Evolutionary conservation across 1,284 basidiomycete genomes (phyloP).

Genomic region (Cutaneotrichosporon sp.): DNA sequence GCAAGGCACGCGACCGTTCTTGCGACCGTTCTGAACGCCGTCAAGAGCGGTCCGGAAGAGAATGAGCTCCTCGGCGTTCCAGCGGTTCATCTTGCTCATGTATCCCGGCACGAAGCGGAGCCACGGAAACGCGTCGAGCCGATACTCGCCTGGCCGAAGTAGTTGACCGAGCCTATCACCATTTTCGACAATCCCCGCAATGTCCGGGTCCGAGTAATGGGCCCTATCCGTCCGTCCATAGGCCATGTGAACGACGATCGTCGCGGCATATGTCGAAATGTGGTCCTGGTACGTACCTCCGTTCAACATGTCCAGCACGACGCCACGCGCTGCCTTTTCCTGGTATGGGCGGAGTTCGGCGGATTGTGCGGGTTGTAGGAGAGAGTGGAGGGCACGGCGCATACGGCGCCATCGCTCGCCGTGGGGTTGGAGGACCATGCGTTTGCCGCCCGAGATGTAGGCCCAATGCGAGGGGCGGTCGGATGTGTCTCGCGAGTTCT

Average conservation of each 20-base stretch:
- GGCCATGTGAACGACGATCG: conserved; percentile 64
- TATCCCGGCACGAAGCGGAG: conserved; percentile 63
- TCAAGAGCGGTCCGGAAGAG: conserved; percentile 60
- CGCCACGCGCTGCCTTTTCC: conserved; percentile 56
- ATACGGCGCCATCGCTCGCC: conserved; percentile 28
- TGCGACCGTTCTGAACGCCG: conserved; percentile 52
- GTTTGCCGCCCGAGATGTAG: conserved; percentile 34
- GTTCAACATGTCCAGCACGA: conserved; percentile 60
- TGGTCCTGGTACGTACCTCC: conserved; percentile 61
- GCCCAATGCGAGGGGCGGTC: conserved; percentile 58
- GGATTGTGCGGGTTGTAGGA: conserved; percentile 58
- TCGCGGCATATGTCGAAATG: conserved; percentile 60
- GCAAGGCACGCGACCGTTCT: background rate
- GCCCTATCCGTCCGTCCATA: conserved; percentile 62
- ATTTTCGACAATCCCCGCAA: conserved; percentile 58
- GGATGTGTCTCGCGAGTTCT: conserved; percentile 57
- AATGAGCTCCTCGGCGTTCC: conserved; percentile 60
- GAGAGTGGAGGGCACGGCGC: conserved; percentile 59
- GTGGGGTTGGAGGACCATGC: conserved; percentile 16
- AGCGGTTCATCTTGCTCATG: conserved; percentile 58
- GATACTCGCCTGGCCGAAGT: conserved; percentile 61
- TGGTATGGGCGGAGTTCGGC: conserved; percentile 58
- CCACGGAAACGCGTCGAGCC: conserved; percentile 62
- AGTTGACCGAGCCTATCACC: conserved; percentile 57
- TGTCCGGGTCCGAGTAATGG: conserved; percentile 61